Evolutionary conservation across 345 rosid species (phyloP), one percentile per base, ranked within the genome.

Genomic region (Murraya paniculata): DNA sequence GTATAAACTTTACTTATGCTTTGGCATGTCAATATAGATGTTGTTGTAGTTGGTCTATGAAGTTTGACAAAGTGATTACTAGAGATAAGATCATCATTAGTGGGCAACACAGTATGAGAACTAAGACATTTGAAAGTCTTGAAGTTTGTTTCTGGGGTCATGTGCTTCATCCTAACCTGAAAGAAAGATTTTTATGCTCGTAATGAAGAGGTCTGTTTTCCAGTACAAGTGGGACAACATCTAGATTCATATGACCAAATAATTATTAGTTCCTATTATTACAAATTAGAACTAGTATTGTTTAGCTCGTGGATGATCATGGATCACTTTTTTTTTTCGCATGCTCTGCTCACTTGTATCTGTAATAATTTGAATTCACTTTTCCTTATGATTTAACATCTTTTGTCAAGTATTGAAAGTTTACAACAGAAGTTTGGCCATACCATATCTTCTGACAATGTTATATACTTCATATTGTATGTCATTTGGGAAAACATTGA

Each of bases 331-430:
- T 36, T 45, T 24, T 24, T 0, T n/a, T n/a, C n/a, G 66, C 41
- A 57, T 36, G 48, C 6, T 38, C 48, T 58, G 76, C 66, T 36
- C 14, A 39, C 4, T 6, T 7, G 50, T 11, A 33, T 58, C 7
- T 72, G 76, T 38, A 24, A 41, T 69, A 28, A 69, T 45, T 45
- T 27, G 57, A 48, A 69, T 14, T 35, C 72, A 69, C 59, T 48
- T 71, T 31, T 30, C 27, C 30, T 21, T n/a, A 18, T 69, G 58
- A 45, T 48, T 1, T 13, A 69, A 36, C 13, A 2, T 22, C 9
- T 19, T 36, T 9, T 22, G 9, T 24, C n/a, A 24, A 24, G 30
- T 33, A 56, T 56, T 56, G 50, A 9, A 7, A n/a, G 7, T n/a
- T 1, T 56, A 4, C 4, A 48, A 24, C 3, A 58, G 31, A 73